Evolutionary conservation across 2,329 filamentous ascomycete genomes (phyloP).

Genomic region (Fusarium robinianum): DNA sequence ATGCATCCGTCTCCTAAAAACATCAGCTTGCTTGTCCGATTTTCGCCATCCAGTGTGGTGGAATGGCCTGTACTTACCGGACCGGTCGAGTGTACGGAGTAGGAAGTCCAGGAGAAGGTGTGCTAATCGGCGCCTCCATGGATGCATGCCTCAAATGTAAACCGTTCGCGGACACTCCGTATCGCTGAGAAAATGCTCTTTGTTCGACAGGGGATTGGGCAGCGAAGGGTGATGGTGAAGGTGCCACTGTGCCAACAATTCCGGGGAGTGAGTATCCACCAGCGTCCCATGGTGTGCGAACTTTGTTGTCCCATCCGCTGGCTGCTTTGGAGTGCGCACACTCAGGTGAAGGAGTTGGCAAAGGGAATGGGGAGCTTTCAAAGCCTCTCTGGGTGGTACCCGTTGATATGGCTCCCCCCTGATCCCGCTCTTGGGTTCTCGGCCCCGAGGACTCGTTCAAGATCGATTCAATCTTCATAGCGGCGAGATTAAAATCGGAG

Average conservation of each 20-base stretch:
- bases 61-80: slow-evolving; percentile 29
- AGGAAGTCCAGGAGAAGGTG: slow-evolving; percentile 11
- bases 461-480: slow-evolving; percentile 29
- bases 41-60: neutral
- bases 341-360: slow-evolving; percentile 44
- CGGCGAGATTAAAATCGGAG: slow-evolving; percentile 1
- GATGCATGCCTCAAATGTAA: slow-evolving; percentile 40
- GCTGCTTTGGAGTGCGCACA: slow-evolving; percentile 31
- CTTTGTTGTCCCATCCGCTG: slow-evolving; percentile 29
- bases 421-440: slow-evolving; percentile 11
- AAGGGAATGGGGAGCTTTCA: slow-evolving; percentile 25
- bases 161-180: slow-evolving; percentile 18
- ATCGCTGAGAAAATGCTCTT: slow-evolving; percentile 28
- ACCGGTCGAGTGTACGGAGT: slow-evolving; percentile 31
- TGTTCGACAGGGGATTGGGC: slow-evolving; percentile 33
- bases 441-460: slow-evolving; percentile 32
- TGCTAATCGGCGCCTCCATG: slow-evolving; percentile 36
- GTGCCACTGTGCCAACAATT: slow-evolving; percentile 45
- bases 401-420: slow-evolving; percentile 14
- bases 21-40: slow-evolving; percentile 13
- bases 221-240: slow-evolving; percentile 27
- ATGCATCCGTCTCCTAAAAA: slow-evolving; percentile 24
- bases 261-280: slow-evolving; percentile 54
- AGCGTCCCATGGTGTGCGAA: slow-evolving; percentile 56
- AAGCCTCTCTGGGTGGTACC: slow-evolving; percentile 8